A percentile compares a stretch with the other conserved stretches of the same genome.
Evolutionary conservation across 257 asterid species (phyloP).

Genomic region (Solanum ahanhuiri): DNA sequence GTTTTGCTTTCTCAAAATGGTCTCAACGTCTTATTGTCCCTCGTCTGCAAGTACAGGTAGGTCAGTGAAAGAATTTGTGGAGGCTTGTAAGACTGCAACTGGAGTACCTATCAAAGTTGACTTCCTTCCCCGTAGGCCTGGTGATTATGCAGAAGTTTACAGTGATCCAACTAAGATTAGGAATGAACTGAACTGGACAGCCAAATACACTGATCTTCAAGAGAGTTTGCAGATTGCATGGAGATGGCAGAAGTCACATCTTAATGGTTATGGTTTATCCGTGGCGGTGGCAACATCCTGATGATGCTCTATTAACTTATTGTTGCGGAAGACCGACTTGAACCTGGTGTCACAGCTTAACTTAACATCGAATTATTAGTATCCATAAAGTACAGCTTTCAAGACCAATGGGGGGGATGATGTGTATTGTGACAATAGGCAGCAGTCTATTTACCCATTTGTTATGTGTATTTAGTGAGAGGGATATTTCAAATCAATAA

Average conservation of each 20-base stretch:
- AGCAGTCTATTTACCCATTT: background rate
- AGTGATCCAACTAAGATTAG: slow-evolving; percentile 72
- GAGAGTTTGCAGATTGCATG: slow-evolving; percentile 68
- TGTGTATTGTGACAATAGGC: background rate
- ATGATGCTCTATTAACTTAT: slow-evolving; percentile 2
- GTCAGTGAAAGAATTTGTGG: slow-evolving; percentile 91
- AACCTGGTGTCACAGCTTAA: background rate
- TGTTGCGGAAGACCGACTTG: background rate
- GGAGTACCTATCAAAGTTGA: slow-evolving; percentile 71
- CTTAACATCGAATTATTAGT: background rate
- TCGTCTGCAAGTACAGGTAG: slow-evolving; percentile 17
- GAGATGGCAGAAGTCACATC: slow-evolving; percentile 94
- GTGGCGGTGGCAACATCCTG: slow-evolving; percentile 22
- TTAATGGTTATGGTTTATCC: slow-evolving; percentile 45
- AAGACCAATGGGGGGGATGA: slow-evolving; percentile 4
- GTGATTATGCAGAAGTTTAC: slow-evolving; percentile 93
- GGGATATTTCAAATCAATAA: background rate
- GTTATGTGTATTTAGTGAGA: background rate
- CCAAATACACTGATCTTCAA: slow-evolving; percentile 51
- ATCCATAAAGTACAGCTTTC: background rate
- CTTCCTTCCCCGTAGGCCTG: slow-evolving; percentile 74
- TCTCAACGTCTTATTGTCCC: background rate
- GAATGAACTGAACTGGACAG: slow-evolving; percentile 84
- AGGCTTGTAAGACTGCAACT: slow-evolving; percentile 83
- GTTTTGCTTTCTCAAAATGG: background rate